Evolutionary conservation across 495 filamentous ascomycete genomes (phyloP).

Genomic region (Penicillium paradoxum): DNA sequence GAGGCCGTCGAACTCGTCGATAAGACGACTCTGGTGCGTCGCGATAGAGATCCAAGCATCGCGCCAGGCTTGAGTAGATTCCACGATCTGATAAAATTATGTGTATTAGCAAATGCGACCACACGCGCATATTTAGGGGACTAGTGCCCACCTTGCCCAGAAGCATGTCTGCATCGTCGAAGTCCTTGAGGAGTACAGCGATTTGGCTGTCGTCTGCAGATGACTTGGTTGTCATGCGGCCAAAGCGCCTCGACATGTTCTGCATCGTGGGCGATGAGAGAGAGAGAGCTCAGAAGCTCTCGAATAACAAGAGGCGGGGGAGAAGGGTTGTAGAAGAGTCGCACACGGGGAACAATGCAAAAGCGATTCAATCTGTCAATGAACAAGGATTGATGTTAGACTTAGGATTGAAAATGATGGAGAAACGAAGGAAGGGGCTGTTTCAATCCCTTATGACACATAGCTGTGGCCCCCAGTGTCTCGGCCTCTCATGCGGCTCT

Average conservation of each 20-base stretch:
- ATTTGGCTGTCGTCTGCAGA: constrained; percentile 76
- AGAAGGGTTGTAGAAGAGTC: neutral
- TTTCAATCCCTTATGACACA: constrained; percentile 4
- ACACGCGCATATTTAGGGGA: constrained; percentile 3
- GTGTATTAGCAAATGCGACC: constrained; percentile 5
- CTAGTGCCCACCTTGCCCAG: constrained; percentile 57
- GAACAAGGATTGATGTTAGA: neutral
- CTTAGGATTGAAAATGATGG: constrained; percentile 2
- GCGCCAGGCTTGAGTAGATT: constrained; percentile 75
- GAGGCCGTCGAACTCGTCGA: constrained; percentile 67
- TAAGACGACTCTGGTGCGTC: constrained; percentile 62
- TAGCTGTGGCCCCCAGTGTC: constrained; percentile 12
- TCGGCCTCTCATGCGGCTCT: constrained; percentile 29
- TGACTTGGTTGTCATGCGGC: constrained; percentile 58
- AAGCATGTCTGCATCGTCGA: constrained; percentile 77
- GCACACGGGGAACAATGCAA: neutral
- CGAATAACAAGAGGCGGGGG: neutral
- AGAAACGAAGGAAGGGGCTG: constrained; percentile 2
- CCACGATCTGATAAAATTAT: constrained; percentile 59
- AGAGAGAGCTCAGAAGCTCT: neutral
- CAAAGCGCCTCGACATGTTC: constrained; percentile 71
- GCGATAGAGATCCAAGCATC: constrained; percentile 79
- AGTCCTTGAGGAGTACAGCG: constrained; percentile 70
- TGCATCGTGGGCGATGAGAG: constrained; percentile 61
- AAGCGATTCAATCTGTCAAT: neutral